A percentile compares a stretch with the other conserved stretches of the same genome.
These are phyloP conservation scores for Solanum chmielewskii DNA, from an alignment of 257 asterid genomes.

Conservation along the genomic window DNA sequence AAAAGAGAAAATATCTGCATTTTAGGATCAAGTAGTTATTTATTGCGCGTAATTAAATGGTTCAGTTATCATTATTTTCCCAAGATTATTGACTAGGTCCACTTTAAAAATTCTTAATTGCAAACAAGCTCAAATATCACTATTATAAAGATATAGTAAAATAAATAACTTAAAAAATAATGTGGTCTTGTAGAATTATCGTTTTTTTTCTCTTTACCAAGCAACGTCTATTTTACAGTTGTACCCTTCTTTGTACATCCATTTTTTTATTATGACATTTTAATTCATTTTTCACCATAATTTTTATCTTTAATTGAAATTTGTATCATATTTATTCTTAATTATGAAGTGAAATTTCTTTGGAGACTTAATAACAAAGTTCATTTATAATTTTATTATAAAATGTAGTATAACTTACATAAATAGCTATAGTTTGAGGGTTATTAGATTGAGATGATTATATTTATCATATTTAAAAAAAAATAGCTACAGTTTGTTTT, in stretches of 20 bases:
- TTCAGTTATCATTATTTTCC: neutral
- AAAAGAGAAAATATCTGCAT: neutral
- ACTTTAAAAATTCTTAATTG: neutral
- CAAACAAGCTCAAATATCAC: too few species aligned
- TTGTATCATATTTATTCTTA: too few species aligned
- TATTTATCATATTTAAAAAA: too few species aligned
- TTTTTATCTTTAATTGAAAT: neutral
- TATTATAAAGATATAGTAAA: neutral
- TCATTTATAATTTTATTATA: neutral
- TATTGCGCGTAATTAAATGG: neutral
- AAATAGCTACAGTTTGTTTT: too few species aligned
- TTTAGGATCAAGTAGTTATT: constrained; percentile 1
- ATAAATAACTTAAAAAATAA: too few species aligned
- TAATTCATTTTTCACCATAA: neutral
- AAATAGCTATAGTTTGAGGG: too few species aligned
- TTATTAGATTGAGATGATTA: too few species aligned
- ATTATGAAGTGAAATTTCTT: neutral
- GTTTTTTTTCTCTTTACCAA: too few species aligned
- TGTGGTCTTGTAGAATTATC: neutral
- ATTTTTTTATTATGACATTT: too few species aligned
- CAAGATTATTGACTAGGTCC: neutral
- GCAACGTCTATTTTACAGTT: neutral
- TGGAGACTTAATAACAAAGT: neutral
- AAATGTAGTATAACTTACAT: too few species aligned
- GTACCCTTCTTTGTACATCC: neutral